phyloP scores from a whole-genome alignment of 2,329 filamentous ascomycete species.

The Decorospora gaudefroyi region DNA sequence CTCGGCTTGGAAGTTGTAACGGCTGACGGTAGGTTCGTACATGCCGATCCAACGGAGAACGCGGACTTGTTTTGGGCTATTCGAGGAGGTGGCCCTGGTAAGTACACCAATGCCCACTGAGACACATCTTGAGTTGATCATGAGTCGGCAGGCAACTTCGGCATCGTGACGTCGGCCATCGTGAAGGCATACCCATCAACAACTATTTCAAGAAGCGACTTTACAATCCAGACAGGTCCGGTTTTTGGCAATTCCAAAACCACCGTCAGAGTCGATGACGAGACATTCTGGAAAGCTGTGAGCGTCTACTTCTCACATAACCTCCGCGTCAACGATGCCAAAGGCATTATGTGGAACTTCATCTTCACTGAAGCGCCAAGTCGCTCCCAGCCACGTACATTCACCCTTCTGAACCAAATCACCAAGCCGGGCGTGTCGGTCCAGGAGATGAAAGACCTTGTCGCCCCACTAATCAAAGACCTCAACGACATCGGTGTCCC shows the following conservation, averaged over 20 bases:
- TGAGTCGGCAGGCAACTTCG: slow-evolving; percentile 34
- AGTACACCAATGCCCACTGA: neutral
- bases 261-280: slow-evolving; percentile 19
- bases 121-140: neutral
- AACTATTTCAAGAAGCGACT: slow-evolving; percentile 33
- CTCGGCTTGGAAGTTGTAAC: slow-evolving; percentile 34
- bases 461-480: slow-evolving; percentile 28
- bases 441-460: slow-evolving; percentile 22
- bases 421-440: slow-evolving; percentile 24
- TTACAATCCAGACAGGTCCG: slow-evolving; percentile 32
- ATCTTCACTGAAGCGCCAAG: slow-evolving; percentile 19
- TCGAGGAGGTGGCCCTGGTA: slow-evolving; percentile 39
- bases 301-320: slow-evolving; percentile 30
- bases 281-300: slow-evolving; percentile 38
- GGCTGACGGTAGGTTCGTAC: slow-evolving; percentile 33
- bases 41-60: slow-evolving; percentile 28
- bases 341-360: slow-evolving; percentile 34
- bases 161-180: slow-evolving; percentile 35
- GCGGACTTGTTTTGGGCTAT: slow-evolving; percentile 39
- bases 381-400: slow-evolving; percentile 14
- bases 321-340: slow-evolving; percentile 28
- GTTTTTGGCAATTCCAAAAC: slow-evolving; percentile 23
- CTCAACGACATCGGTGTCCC: slow-evolving; percentile 24
- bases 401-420: slow-evolving; percentile 23
- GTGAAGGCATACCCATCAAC: slow-evolving; percentile 35